phyloP scores from a whole-genome alignment of 179 eudicot species.

The Dionaea muscipula region DNA sequence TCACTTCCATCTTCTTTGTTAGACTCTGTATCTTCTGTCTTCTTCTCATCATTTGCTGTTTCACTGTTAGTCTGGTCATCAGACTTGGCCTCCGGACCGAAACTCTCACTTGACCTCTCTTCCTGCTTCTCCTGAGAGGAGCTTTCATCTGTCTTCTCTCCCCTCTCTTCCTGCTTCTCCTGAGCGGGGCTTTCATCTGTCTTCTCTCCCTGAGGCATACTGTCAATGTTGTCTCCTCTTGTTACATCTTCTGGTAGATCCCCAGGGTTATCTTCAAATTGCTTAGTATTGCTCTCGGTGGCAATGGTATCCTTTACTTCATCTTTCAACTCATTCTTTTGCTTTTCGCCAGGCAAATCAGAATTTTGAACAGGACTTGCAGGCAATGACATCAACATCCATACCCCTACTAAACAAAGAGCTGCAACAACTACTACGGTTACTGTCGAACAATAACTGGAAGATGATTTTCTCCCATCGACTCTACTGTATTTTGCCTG shows the following conservation, averaged over 20 bases:
- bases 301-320: conserved; percentile 14
- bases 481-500: conserved; percentile 58
- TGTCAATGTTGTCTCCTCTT: background rate
- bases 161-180: conserved; percentile 23
- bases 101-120: conserved; percentile 14
- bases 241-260: conserved; percentile 11
- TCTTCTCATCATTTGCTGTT: conserved; percentile 13
- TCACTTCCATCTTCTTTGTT: conserved; percentile 16
- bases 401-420: conserved; percentile 79
- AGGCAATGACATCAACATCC: conserved; percentile 86
- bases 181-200: conserved; percentile 1
- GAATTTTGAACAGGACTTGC: conserved; percentile 41
- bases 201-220: background rate
- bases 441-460: conserved; percentile 69
- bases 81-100: conserved; percentile 13
- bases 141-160: background rate
- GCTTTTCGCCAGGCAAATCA: conserved; percentile 40
- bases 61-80: conserved; percentile 14
- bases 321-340: conserved; percentile 29
- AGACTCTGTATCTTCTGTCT: conserved; percentile 3
- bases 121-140: conserved; percentile 16
- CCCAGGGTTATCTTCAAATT: conserved; percentile 9
- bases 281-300: conserved; percentile 8
- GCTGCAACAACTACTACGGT: conserved; percentile 64
- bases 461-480: conserved; percentile 66